Percentiles rank a stretch among this genome's conserved stretches.
phyloP scores from a whole-genome alignment of 345 rosid genomes.

The Bruguiera parviflora region DNA sequence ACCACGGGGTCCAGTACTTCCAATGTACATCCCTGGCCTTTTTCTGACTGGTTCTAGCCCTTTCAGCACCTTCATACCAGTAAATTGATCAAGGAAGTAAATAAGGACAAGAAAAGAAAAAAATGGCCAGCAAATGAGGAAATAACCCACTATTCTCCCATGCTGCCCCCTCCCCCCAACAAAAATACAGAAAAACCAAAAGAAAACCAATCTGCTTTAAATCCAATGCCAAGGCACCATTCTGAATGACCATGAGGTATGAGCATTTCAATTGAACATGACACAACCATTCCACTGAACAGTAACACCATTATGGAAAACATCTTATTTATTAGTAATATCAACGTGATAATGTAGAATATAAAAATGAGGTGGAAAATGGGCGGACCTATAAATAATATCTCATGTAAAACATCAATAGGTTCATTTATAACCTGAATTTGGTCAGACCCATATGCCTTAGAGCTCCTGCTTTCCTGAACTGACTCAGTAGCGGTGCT shows the following conservation, averaged over 20 bases:
- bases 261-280: too few species aligned
- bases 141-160: not conserved
- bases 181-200: not conserved
- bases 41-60: slow-evolving; percentile 97
- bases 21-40: slow-evolving; percentile 99
- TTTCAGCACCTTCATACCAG: slow-evolving; percentile 69
- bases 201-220: not conserved
- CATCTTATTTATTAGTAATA: too few species aligned
- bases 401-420: not conserved
- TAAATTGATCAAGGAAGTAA: slow-evolving; percentile 1
- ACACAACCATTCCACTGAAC: too few species aligned
- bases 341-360: not conserved
- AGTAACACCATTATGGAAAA: too few species aligned
- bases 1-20: slow-evolving; percentile 98
- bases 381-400: not conserved
- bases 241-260: not conserved
- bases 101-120: slow-evolving; percentile 4
- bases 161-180: not conserved
- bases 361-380: too few species aligned
- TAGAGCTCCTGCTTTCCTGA: slow-evolving; percentile 50
- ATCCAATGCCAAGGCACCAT: not conserved
- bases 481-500: slow-evolving; percentile 49
- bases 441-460: slow-evolving; percentile 78
- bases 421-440: slow-evolving; percentile 54
- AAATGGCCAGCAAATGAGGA: not conserved